Evolutionary conservation across 2,329 filamentous ascomycete genomes (phyloP), one percentile per base, ranked within the genome.

Genomic region (Stachybotrys chlorohalonatus): DNA sequence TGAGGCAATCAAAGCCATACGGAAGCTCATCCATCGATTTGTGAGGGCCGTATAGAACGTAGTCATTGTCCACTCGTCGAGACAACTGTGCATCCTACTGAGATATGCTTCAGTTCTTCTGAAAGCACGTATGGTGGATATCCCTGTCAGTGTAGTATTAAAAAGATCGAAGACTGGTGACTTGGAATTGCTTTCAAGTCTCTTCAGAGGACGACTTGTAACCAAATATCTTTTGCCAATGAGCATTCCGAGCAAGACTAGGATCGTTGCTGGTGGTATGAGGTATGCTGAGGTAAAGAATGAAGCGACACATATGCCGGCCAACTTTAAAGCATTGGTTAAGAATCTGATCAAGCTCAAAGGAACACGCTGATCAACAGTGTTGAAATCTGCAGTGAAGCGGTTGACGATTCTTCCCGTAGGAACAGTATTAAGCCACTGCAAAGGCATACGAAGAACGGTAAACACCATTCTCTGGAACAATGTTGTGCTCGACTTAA

Each of bases 91-190:
- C 85, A 93, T 91, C 54, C 82, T 78, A 9, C 84, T 75, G 49
- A 89, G 74, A 59, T 90, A 93, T 1, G 78, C 76, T 17, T 82
- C 75, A 0, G 77, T 73, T 72, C 89, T 90, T 59, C 83, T 82
- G 60, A 89, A 93, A 0, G 86, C 86, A 11, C 89, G 82, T 53
- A 94, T 89, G 0, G 89, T 92, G 1, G 82, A 76, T n/a, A 94
- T 81, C 5, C 89, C 89, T 0, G 81, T 79, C 9, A 93, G 77
- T 0, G 86, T 82, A 1, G 86, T 84, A 9, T 85, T 85, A 62
- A 92, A 92, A 58, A 89, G 84, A 66, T 92, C 88, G 61, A 90
- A 92, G 1, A 93, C 83, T 0, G 89, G 89, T 0, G 85, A 89
- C 68, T 90, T 92, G 54, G 83, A 81, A 4, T 80, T 89, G 59